Conservation (phyloP, 805 yeast genomes). For the Starmerella apis region DNA sequence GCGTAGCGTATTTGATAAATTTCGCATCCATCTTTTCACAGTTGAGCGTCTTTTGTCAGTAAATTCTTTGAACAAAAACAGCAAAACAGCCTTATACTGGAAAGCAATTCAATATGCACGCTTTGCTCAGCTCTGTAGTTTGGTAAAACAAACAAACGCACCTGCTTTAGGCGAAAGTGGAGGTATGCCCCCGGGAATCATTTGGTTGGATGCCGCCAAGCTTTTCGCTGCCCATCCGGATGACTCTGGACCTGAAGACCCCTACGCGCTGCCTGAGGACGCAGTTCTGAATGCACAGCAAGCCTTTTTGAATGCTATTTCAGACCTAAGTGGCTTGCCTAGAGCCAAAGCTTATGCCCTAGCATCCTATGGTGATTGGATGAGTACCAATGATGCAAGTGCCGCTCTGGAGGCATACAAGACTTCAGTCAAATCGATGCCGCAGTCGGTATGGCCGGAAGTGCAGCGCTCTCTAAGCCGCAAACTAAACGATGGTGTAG, state of each 20-base stretch:
- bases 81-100: conserved; percentile 39
- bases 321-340: conserved; percentile 15
- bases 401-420: conserved; percentile 21
- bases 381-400: conserved; percentile 7
- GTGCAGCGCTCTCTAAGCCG: conserved; percentile 8
- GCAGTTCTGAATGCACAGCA: conserved; percentile 7
- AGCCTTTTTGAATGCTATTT: conserved; percentile 18
- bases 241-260: conserved; percentile 5
- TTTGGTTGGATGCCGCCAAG: conserved; percentile 29
- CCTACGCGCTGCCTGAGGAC: conserved; percentile 1
- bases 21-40: conserved; percentile 50
- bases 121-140: conserved; percentile 39
- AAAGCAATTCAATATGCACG: conserved; percentile 51
- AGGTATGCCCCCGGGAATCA: conserved; percentile 20
- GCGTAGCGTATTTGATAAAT: conserved; percentile 49
- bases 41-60: conserved; percentile 33
- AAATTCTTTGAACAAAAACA: conserved; percentile 26
- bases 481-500: conserved; percentile 14
- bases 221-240: conserved; percentile 32
- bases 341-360: conserved; percentile 20
- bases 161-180: conserved; percentile 5
- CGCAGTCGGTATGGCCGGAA: conserved; percentile 16
- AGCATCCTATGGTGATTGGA: conserved; percentile 18
- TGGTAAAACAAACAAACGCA: background rate
- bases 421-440: conserved; percentile 10